Evolutionary conservation across 1,139 yeast species (phyloP), one percentile per base, ranked within the genome.

Genomic region (Magnusiomyces magnusii): DNA sequence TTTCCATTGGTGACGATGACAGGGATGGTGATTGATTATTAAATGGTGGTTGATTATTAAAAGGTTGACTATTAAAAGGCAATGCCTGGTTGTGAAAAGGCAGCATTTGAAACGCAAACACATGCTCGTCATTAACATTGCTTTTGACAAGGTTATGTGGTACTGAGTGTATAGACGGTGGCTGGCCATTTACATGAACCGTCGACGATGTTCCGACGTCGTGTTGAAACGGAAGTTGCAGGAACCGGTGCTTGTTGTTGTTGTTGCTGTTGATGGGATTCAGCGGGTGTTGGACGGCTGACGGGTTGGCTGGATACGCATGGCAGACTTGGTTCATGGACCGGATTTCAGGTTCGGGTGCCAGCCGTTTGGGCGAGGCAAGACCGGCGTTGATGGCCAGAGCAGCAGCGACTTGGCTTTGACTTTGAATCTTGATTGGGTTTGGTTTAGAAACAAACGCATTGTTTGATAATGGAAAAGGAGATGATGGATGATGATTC

Each of bases 341-440:
- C 5, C 49, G 49, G 9, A 44, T 44, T 27, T 44, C 49, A 3
- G 27, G 24, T 44, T 44, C 49, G 3, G 49, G 49, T 5, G 10
- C 19, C 5, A 44, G 49, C 17, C 21, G 9, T 23, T 44, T 19
- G 15, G 49, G 49, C 10, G 49, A 44, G 21, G 10, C 49, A 39
- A 39, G 44, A 44, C 39, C 53, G 39, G 53, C 23, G 10, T 23
- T 25, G 7, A 31, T 50, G 23, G 53, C 41, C 10, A 23, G 25
- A n/a, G 57, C 10, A 66, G 64, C 52, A 61, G 59, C 51, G 67
- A 58, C 27, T n/a, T 39, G 19, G 44, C 44, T 39, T 39, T 39
- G 44, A 39, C 44, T 39, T 39, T 39, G 44, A 17, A 39, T 5
- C 3, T n/a, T 39, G 5, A 39, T 15, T 10, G 44, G 19, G 19